Base-by-base conservation (phyloP, 331 rosid genomes). In the Malus hybrid region DNA sequence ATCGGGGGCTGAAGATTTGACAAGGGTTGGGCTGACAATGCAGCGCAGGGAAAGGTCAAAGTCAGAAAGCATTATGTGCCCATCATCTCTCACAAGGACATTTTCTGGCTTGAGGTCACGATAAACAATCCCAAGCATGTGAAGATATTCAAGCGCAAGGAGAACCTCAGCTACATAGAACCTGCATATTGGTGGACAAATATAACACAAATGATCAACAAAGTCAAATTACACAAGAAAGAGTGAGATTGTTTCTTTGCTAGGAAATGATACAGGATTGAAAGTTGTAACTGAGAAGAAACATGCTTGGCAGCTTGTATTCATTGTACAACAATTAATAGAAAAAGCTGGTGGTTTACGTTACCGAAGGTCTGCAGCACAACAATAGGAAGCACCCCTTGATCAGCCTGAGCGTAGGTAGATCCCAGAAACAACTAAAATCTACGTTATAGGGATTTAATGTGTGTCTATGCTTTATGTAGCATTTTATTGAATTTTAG, bases 41-140 rank as follows among this genome's bases (percentile, higher is more conserved):
- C 90, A 86, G 4, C 90, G 90, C 54, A 86, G 82, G 20, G 90
- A 86, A 73, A 86, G 90, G 71, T 86, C 89, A 57, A 86, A 86
- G 63, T 86, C 89, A 2, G 89, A 83, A 65, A 86, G 89, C 89
- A 86, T 86, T 52, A 86, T 86, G 79, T 86, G 90, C 18, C 90
- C 90, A 48, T 86, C 90, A 18, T 86, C 90, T 67, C 90, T 83
- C 68, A 86, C 90, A 31, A 86, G 87, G 68, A 86, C 90, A 33
- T 86, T 86, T 74, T 86, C 90, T 0, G 90, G 90, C 80, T 86
- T 86, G 32, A 86, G 86, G 71, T 86, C 90, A 20, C 90, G 90
- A 63, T 86, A 86, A 36, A 86, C 85, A 67, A 86, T 86, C 69
- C 90, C 90, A 20, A 86, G 90, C 90, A 86, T 86, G 79, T 86